Conservation (phyloP, 768 basidiomycete genomes). For the Leccinum barrowsii region DNA sequence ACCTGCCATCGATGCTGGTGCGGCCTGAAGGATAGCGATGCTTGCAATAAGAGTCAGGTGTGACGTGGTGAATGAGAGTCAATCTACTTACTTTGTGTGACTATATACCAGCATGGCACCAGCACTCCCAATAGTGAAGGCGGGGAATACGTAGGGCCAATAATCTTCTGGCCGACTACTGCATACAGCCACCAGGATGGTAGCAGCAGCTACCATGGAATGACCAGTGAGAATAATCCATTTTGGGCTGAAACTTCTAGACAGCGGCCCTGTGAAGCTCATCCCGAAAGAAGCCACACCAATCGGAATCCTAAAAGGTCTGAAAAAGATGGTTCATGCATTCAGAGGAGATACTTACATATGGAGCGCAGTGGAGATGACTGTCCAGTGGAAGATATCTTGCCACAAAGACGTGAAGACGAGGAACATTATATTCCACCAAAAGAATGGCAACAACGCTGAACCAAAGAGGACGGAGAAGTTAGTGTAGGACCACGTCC, state of each 20-base stretch:
- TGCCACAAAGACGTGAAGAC: conserved; percentile 40
- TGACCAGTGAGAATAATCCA: conserved; percentile 45
- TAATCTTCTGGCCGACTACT: conserved; percentile 40
- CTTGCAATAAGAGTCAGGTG: conserved; percentile 22
- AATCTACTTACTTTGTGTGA: conserved; percentile 43
- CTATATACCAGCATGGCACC: conserved; percentile 45
- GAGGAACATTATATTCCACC: conserved; percentile 37
- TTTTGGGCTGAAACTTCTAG: conserved; percentile 38
- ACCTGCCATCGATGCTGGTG: conserved; percentile 47
- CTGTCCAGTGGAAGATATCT: conserved; percentile 40
- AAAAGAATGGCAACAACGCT: conserved; percentile 39
- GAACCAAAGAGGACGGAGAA: conserved; percentile 37
- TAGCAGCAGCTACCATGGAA: conserved; percentile 35
- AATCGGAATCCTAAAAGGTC: conserved; percentile 37
- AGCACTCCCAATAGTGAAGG: conserved; percentile 43
- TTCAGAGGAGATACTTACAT: conserved; percentile 27
- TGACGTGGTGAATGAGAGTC: not conserved
- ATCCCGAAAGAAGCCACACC: conserved; percentile 36
- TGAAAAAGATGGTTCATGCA: not conserved
- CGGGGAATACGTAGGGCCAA: conserved; percentile 49
- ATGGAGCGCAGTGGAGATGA: conserved; percentile 37
- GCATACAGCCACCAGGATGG: conserved; percentile 40
- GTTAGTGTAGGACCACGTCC: conserved; percentile 41
- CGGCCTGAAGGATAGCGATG: conserved; percentile 48
- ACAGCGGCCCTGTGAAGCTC: conserved; percentile 38